A percentile compares a stretch with the other conserved stretches of the same genome.
These are phyloP conservation scores for Discostella pseudostelligera DNA, from an alignment of 108 stramenopile species.

Conservation along the genomic window DNA sequence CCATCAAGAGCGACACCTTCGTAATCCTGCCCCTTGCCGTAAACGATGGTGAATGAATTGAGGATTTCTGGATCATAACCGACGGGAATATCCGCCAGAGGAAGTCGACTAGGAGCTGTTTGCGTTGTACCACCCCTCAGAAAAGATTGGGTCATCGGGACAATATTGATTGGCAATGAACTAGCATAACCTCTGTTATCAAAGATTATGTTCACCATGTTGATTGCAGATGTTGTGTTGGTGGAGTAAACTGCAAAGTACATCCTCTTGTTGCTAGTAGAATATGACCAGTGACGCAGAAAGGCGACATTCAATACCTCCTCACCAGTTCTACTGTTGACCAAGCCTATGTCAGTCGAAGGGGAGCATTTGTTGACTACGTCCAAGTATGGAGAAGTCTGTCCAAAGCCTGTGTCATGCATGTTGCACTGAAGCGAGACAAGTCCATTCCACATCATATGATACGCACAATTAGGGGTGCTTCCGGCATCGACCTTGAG, in stretches of 20 bases:
- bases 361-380: neutral
- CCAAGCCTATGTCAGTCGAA: neutral
- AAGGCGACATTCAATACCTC: constrained; percentile 2
- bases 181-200: constrained; percentile 1
- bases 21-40: constrained; percentile 23
- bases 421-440: neutral
- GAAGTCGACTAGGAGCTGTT: neutral
- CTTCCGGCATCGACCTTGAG: neutral
- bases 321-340: neutral
- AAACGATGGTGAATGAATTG: constrained; percentile 17
- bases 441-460: neutral
- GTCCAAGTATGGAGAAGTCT: neutral
- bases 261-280: neutral
- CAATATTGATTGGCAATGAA: neutral
- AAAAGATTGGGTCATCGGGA: neutral
- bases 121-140: too few species aligned
- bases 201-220: constrained; percentile 6
- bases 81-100: neutral
- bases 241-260: constrained; percentile 13
- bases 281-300: constrained; percentile 8
- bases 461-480: neutral
- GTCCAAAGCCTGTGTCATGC: constrained; percentile 1
- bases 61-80: constrained; percentile 14
- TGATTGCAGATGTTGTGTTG: constrained; percentile 1
- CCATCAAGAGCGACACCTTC: neutral